Evolutionary conservation across 257 asterid genomes (phyloP).

Genomic region (Forsythia viridissima): DNA sequence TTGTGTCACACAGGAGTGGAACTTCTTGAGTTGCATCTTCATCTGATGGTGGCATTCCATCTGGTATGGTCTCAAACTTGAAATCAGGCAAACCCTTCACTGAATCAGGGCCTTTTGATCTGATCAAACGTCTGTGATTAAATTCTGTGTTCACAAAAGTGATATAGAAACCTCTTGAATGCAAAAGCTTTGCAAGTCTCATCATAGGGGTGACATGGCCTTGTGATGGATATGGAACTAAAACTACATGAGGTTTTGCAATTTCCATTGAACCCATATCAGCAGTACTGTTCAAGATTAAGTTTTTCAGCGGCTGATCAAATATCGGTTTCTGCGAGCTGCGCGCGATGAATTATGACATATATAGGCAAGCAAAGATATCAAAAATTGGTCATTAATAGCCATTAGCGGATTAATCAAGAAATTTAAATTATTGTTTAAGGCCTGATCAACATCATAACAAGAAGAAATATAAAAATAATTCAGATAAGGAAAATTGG

Average conservation of each 20-base stretch:
- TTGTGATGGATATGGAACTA: slow-evolving; percentile 55
- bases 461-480: neutral
- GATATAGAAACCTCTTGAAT: slow-evolving; percentile 44
- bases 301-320: too few relatives aligned
- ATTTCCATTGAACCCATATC: slow-evolving; percentile 21
- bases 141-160: slow-evolving; percentile 55
- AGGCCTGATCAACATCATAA: neutral
- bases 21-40: slow-evolving; percentile 44
- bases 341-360: too few relatives aligned
- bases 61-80: slow-evolving; percentile 51
- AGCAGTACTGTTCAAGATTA: neutral
- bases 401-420: neutral
- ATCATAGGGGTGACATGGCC: slow-evolving; percentile 56
- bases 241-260: slow-evolving; percentile 41
- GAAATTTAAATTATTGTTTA: neutral
- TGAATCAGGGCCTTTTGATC: slow-evolving; percentile 43
- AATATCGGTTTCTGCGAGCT: too few relatives aligned
- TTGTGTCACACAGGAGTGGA: slow-evolving; percentile 27
- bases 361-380: neutral
- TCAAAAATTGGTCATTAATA: too few relatives aligned
- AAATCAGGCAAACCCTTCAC: slow-evolving; percentile 46
- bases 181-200: slow-evolving; percentile 48
- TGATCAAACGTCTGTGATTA: slow-evolving; percentile 46
- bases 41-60: slow-evolving; percentile 45
- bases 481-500: neutral